Evolutionary conservation across 192 early-diverging fungal species (phyloP).

Genomic region (Allomyces arbusculus): DNA sequence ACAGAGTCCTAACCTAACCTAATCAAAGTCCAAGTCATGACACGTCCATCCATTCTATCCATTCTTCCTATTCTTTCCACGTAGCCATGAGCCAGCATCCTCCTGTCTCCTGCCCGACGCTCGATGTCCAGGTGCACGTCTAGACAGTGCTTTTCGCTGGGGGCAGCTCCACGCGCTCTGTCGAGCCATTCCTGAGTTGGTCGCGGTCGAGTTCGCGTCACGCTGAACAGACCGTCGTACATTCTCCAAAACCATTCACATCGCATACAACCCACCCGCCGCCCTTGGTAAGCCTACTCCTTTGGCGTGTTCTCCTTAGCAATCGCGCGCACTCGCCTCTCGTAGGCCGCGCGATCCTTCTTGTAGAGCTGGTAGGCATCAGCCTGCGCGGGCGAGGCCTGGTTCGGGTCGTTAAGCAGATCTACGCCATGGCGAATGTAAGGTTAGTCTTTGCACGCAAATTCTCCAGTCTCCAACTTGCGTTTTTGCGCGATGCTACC

Average conservation of each 20-base stretch:
- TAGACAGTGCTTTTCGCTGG: no score
- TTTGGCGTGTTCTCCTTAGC: constrained; percentile 20
- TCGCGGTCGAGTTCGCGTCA: no score
- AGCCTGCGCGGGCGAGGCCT: constrained; percentile 62
- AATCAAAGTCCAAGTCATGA: no score
- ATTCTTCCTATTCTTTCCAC: no score
- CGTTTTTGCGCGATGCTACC: not conserved
- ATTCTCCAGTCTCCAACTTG: not conserved
- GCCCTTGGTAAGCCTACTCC: not conserved
- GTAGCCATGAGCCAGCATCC: no score
- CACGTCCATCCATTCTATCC: no score
- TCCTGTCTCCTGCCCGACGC: no score
- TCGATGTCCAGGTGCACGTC: no score
- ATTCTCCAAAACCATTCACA: not conserved
- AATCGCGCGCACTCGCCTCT: constrained; percentile 34
- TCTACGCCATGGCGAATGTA: constrained; percentile 14
- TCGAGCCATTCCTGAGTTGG: no score
- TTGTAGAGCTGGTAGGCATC: constrained; percentile 64
- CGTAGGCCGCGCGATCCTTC: constrained; percentile 27
- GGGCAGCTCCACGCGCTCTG: no score
- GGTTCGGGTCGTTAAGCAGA: constrained; percentile 79
- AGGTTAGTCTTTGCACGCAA: not conserved
- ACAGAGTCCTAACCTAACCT: no score
- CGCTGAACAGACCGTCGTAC: no score
- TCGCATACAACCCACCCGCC: not conserved